Percentiles rank a stretch among this genome's conserved stretches.
These are phyloP conservation scores for Purpureocillium lavendulum DNA, from an alignment of 2,329 filamentous ascomycete genomes.

Conservation along the genomic window DNA sequence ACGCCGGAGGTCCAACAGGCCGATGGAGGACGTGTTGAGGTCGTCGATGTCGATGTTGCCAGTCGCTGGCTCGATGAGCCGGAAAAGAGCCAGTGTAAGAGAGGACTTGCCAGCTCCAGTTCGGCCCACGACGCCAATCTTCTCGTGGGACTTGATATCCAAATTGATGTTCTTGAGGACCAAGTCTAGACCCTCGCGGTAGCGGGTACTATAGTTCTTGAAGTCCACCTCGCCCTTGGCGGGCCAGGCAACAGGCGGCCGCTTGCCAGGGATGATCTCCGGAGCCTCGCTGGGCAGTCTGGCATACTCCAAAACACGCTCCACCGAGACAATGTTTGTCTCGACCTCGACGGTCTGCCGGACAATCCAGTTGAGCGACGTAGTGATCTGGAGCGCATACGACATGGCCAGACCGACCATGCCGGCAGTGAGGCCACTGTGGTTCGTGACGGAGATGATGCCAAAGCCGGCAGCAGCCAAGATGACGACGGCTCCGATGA, in stretches of 20 bases:
- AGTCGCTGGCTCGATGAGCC: conserved; percentile 80
- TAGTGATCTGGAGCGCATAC: conserved; percentile 93
- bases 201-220: conserved; percentile 88
- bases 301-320: conserved; percentile 94
- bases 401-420: conserved; percentile 92
- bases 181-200: conserved; percentile 80
- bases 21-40: conserved; percentile 83
- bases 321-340: conserved; percentile 98
- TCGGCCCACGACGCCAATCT: conserved; percentile 93
- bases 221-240: conserved; percentile 82
- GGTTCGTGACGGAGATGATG: conserved; percentile 68
- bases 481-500: conserved; percentile 92
- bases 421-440: conserved; percentile 58
- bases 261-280: conserved; percentile 81
- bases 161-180: conserved; percentile 90
- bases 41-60: conserved; percentile 85
- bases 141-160: conserved; percentile 91
- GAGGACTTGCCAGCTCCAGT: conserved; percentile 96
- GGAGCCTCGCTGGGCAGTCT: conserved; percentile 85
- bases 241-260: conserved; percentile 87
- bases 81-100: conserved; percentile 84
- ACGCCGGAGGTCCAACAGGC: conserved; percentile 77
- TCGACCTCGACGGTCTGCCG: conserved; percentile 99
- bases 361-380: conserved; percentile 98
- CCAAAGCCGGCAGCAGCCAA: conserved; percentile 75